phyloP scores from a whole-genome alignment of 225 moss, liverwort and hornwort species.

The Physcomitrellopsis africana region DNA sequence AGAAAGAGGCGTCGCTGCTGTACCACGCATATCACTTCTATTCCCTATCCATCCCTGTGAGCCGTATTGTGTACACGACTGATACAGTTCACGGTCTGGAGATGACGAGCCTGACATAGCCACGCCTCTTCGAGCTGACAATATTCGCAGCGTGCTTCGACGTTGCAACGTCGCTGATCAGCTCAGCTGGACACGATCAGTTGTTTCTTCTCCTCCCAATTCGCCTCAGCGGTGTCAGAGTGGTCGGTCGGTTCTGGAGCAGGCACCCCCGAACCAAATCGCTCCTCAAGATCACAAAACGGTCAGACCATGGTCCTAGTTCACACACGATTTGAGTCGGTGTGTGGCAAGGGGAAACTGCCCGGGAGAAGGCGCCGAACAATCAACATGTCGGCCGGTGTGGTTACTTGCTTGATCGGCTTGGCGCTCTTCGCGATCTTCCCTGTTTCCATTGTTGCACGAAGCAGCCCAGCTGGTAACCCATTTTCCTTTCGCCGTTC shows the following conservation, averaged over 20 bases:
- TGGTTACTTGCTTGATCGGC: constrained; percentile 27
- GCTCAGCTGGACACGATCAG: no score
- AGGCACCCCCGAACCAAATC: constrained; percentile 23
- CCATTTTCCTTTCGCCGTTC: background rate
- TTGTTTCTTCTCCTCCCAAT: constrained; percentile 6
- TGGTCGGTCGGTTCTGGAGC: constrained; percentile 19
- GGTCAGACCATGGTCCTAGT: constrained; percentile 28
- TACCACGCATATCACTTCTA: constrained; percentile 10
- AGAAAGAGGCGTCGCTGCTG: constrained; percentile 15
- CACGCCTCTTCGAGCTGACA: constrained; percentile 41
- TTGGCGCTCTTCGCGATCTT: constrained; percentile 37
- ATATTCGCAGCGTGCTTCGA: background rate
- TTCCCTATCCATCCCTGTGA: constrained; percentile 17
- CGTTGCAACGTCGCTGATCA: constrained; percentile 9
- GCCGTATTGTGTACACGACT: constrained; percentile 49
- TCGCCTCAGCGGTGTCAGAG: constrained; percentile 16
- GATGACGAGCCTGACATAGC: constrained; percentile 63
- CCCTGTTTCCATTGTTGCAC: constrained; percentile 38
- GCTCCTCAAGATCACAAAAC: background rate
- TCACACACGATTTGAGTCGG: constrained; percentile 13
- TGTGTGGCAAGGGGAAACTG: constrained; percentile 13
- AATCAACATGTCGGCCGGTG: constrained; percentile 36
- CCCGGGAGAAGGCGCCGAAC: constrained; percentile 16
- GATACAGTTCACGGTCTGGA: constrained; percentile 48
- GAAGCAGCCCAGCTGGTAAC: constrained; percentile 45